A percentile compares a stretch with the other conserved stretches of the same genome.
These are phyloP conservation scores for Elongisporangium prolatum DNA, from an alignment of 352 stramenopile species.

Conservation along the genomic window DNA sequence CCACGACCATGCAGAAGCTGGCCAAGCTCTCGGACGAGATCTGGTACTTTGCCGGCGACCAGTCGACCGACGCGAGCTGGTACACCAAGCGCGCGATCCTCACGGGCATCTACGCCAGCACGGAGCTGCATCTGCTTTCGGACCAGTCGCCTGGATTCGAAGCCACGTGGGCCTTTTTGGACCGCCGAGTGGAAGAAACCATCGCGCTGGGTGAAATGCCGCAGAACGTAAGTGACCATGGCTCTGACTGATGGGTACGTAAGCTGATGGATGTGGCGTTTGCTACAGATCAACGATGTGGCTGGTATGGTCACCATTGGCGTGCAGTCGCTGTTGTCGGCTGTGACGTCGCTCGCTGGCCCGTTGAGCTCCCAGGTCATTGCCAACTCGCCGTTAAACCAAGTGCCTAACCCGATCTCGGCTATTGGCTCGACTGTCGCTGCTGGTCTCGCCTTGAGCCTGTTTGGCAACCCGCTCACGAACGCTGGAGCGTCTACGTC, in stretches of 20 bases:
- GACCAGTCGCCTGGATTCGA: slow-evolving; percentile 68
- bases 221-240: slow-evolving; percentile 55
- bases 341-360: slow-evolving; percentile 71
- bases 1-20: slow-evolving; percentile 66
- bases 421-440: slow-evolving; percentile 49
- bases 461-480: slow-evolving; percentile 36
- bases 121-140: slow-evolving; percentile 83
- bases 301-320: slow-evolving; percentile 75
- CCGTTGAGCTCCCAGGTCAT: slow-evolving; percentile 63
- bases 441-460: slow-evolving; percentile 34
- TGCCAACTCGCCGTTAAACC: slow-evolving; percentile 54
- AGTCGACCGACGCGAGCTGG: slow-evolving; percentile 80
- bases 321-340: slow-evolving; percentile 72
- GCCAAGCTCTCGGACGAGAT: slow-evolving; percentile 75
- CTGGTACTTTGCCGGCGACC: slow-evolving; percentile 85
- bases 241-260: background rate
- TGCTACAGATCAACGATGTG: slow-evolving; percentile 58
- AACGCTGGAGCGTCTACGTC: background rate
- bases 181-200: slow-evolving; percentile 79
- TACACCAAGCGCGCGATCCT: slow-evolving; percentile 84
- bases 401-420: slow-evolving; percentile 76
- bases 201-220: slow-evolving; percentile 75
- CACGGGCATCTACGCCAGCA: slow-evolving; percentile 74
- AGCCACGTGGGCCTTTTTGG: slow-evolving; percentile 80
- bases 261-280: background rate